Base-by-base conservation (phyloP, 2,329 filamentous ascomycete genomes). In the Botrytis fabae region DNA sequence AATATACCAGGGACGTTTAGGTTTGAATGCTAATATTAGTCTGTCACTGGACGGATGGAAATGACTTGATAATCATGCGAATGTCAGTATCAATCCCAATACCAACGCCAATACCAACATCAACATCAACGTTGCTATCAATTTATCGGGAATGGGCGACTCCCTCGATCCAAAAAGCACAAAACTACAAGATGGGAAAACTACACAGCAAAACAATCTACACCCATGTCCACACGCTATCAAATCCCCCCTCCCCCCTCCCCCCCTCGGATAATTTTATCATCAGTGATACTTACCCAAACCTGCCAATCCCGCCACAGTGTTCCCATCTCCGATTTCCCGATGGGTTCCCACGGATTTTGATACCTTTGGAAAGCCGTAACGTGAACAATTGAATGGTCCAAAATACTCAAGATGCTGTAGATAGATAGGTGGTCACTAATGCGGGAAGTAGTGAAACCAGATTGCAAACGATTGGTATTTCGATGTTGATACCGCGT, bases 11-110 rank as follows among this genome's bases (percentile, higher is more conserved):
- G 46, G 12, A 28, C 35, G 6, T 38, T 66, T 22, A 14, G 6
- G 6, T 40, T n/a, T n/a, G 60, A n/a, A 18, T 48, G 3, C n/a
- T 28, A 32, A 32, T 32, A 40, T 68, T 68, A 35, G 64, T 42
- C 46, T 68, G 64, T 68, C 64, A 68, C 64, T 68, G 46, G 64
- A 68, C 64, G 35, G 64, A 57, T 68, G 35, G 16, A 54, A 54
- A 68, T 54, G 46, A 54, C 46, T 40, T 25, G 46, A 51, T 35
- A 28, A 48, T 48, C 32, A 35, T 32, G 16, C 25, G n/a, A 25
- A 64, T 32, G 44, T 20, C 57, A 60, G 22, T 12, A 32, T 35
- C 57, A 12, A 48, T 14, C 32, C 28, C 12, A 48, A 65, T 25
- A 38, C 12, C 22, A 38, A n/a, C 7, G 25, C n/a, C 28, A 28